A percentile compares a stretch with the other conserved stretches of the same genome.
Evolutionary conservation across 306 rosid species (phyloP).

Genomic region (Medicago arabica): DNA sequence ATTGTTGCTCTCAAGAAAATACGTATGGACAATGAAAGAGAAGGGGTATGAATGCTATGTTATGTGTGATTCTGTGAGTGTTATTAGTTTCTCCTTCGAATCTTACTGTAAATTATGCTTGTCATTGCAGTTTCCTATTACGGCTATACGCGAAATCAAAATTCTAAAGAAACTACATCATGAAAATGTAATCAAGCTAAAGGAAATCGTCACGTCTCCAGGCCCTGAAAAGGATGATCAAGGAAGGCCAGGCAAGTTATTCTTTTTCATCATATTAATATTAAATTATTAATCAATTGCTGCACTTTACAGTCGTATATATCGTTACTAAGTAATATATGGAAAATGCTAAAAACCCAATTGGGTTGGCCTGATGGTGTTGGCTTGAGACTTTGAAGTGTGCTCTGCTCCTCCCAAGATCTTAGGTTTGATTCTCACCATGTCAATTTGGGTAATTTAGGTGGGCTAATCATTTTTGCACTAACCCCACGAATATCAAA

Average conservation of each 20-base stretch:
- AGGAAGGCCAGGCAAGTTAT: slow-evolving; percentile 61
- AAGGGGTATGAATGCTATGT: slow-evolving; percentile 80
- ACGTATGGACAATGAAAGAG: slow-evolving; percentile 78
- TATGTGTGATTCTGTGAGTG: no score
- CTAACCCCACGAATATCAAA: no score
- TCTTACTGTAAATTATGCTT: slow-evolving; percentile 5
- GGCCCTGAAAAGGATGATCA: slow-evolving; percentile 72
- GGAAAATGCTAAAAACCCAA: no score
- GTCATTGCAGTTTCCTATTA: slow-evolving; percentile 66
- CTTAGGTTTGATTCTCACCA: no score
- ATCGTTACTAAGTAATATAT: no score
- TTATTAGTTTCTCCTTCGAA: no score
- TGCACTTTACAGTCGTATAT: background rate
- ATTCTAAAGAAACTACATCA: slow-evolving; percentile 74
- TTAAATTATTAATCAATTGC: slow-evolving; percentile 25
- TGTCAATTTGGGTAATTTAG: no score
- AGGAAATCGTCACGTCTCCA: slow-evolving; percentile 73
- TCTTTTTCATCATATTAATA: background rate
- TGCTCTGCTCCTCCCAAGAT: no score
- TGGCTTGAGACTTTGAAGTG: no score
- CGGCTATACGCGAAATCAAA: slow-evolving; percentile 79
- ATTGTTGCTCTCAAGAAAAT: slow-evolving; percentile 81
- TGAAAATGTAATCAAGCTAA: slow-evolving; percentile 71
- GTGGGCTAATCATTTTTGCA: no score
- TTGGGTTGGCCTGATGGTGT: no score